Evolutionary conservation across 306 rosid genomes (phyloP).

Genomic region (Sicyos edulis): DNA sequence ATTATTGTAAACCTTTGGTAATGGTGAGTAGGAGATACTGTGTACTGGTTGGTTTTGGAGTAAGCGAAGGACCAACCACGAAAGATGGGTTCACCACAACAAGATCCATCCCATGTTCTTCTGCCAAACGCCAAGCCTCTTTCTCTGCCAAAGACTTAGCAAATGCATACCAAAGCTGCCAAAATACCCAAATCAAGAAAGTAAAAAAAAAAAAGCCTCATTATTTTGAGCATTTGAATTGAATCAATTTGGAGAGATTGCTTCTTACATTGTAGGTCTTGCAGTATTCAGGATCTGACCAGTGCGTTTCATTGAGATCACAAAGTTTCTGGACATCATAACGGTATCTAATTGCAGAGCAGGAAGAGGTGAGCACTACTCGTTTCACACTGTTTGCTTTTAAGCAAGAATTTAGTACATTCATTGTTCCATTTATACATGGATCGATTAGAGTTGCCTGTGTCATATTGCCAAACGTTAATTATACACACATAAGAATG

Average conservation of each 20-base stretch:
- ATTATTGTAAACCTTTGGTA: slow-evolving; percentile 39
- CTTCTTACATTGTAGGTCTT: slow-evolving; percentile 47
- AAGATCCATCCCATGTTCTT: slow-evolving; percentile 50
- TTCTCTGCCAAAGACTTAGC: slow-evolving; percentile 69
- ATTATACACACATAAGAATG: neutral
- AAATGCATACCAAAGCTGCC: slow-evolving; percentile 83
- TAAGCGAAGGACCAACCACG: slow-evolving; percentile 73
- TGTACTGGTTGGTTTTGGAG: slow-evolving; percentile 77
- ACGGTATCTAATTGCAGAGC: slow-evolving; percentile 69
- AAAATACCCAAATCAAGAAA: slow-evolving; percentile 1
- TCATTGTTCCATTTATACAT: slow-evolving; percentile 50
- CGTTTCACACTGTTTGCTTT: slow-evolving; percentile 51
- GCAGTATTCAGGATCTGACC: slow-evolving; percentile 75
- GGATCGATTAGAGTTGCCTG: slow-evolving; percentile 72
- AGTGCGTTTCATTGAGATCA: slow-evolving; percentile 72
- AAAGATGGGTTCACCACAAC: slow-evolving; percentile 77
- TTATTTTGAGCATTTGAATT: neutral
- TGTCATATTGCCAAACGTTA: no score
- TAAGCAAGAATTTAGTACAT: slow-evolving; percentile 59
- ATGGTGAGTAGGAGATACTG: slow-evolving; percentile 39
- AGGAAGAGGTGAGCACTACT: slow-evolving; percentile 73
- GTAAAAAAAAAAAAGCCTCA: neutral
- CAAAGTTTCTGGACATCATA: slow-evolving; percentile 44
- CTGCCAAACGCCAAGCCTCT: slow-evolving; percentile 68
- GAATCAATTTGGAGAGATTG: neutral